phyloP scores from a whole-genome alignment of 371 early-diverging fungal species.

The Sporodiniella umbellata region DNA sequence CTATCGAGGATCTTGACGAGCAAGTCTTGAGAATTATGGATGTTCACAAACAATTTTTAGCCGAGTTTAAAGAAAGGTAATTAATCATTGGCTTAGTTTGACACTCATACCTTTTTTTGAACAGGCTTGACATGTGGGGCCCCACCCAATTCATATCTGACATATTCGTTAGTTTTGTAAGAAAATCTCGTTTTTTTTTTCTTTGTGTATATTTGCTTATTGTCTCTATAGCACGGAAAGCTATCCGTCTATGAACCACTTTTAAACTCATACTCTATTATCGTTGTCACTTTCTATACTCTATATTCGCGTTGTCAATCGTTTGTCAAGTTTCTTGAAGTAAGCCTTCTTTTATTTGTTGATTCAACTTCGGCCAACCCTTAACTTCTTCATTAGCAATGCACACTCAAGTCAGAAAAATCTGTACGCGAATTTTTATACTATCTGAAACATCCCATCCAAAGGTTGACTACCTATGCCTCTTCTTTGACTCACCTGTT shows the following conservation, averaged over 20 bases:
- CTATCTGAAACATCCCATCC: slow-evolving; percentile 14
- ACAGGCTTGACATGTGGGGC: slow-evolving; percentile 31
- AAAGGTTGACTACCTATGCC: slow-evolving; percentile 3
- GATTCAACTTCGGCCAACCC: too few relatives aligned
- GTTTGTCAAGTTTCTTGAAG: slow-evolving; percentile 22
- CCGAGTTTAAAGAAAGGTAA: slow-evolving; percentile 18
- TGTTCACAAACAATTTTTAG: slow-evolving; percentile 13
- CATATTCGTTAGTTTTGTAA: slow-evolving; percentile 24
- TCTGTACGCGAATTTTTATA: slow-evolving; percentile 4
- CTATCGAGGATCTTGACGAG: slow-evolving; percentile 2
- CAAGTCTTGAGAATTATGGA: slow-evolving; percentile 2
- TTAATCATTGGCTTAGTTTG: not conserved
- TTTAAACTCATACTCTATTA: slow-evolving; percentile 14
- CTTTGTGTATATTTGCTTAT: not conserved
- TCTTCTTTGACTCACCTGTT: slow-evolving; percentile 3
- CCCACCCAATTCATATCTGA: slow-evolving; percentile 33
- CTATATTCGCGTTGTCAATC: slow-evolving; percentile 14
- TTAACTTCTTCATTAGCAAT: too few relatives aligned
- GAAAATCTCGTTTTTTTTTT: not conserved
- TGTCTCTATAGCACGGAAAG: slow-evolving; percentile 16
- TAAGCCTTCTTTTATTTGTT: too few relatives aligned
- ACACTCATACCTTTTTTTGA: not conserved
- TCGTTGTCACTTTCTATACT: slow-evolving; percentile 18
- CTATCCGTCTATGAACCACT: slow-evolving; percentile 13
- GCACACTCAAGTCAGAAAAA: not conserved